Base-by-base conservation (phyloP, 2,329 filamentous ascomycete genomes). In the Atkinsonella texensis region DNA sequence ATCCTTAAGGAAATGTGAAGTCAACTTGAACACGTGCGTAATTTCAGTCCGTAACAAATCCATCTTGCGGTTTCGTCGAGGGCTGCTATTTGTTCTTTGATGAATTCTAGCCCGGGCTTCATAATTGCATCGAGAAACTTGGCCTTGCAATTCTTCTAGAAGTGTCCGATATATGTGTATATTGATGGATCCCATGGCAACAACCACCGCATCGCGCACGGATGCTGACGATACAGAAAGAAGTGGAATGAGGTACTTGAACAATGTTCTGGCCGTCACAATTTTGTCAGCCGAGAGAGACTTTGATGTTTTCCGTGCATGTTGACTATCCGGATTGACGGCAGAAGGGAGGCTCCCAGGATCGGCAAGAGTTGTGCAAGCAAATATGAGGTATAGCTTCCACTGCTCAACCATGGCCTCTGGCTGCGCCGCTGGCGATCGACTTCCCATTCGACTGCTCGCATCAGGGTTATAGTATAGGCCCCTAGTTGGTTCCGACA, bases 361-460 rank as follows among this genome's bases (percentile, higher is more conserved):
- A 58, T 93, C 93, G 39, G 87, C 90, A 52, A 98, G 74, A 0
- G 93, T 97, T 10, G 91, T 95, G 68, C 94, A 98, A 10, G 91
- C 93, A 70, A 98, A 96, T 51, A 96, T 90, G 28, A 98, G 76
- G 65, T 97, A 97, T 2, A 97, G 74, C 68, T 96, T 97, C 91
- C 91, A 98, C 65, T 98, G 93, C 67, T 97, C 94, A 53, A 98
- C 82, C 52, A 96, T 76, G 20, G 95, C 82, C 60, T 95, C 89
- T 0, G 90, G 87, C 17, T 89, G 85, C 1, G 85, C 84, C 2
- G 81, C 84, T 53, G 78, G 82, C 53, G 77, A 79, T 62, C 81
- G 74, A 58, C 67, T 70, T 1, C 70, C 66, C 20, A 72, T 64
- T 20, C 77, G 72, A 31, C 71, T 83, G 31, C 74, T 73, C 7